Evolutionary conservation across 768 basidiomycete species (phyloP), one percentile per base, ranked within the genome.

Genomic region (Lactifluus subvellereus): DNA sequence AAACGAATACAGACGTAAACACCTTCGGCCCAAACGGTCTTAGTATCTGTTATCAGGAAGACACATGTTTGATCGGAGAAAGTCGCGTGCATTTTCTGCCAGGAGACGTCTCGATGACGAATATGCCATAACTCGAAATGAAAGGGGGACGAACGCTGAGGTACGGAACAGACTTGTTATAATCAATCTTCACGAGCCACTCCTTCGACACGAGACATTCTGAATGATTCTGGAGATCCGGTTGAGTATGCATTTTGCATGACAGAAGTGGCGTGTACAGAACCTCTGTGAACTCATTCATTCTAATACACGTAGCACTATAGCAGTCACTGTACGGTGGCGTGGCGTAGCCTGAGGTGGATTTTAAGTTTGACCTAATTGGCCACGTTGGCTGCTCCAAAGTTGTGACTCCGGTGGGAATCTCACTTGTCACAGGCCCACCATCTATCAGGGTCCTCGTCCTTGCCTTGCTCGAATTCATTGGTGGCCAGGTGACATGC

Each of bases 11-110:
- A 51, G 55, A 66, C 57, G 62, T 1, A 61, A 59, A 58, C 66
- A 88, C 89, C 86, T 84, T 92, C 90, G 14, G 77, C 78, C 88
- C 88, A 92, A 10, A 85, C 84, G 27, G 75, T 78, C 71, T 82
- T 88, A 13, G 87, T 91, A 72, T 91, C 89, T 11, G 90, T 89
- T 56, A 89, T 70, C 68, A 91, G 69, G 52, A 90, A 70, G 62
- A 74, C 79, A 68, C 87, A 88, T 22, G 79, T 77, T 54, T 81
- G 74, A 68, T 89, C 84, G 20, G 78, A 77, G 3, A 78, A 71
- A 4, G 83, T 84, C 20, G 77, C 74, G 71, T 78, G 68, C 69
- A 83, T 82, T 78, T 89, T 89, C 88, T 89, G 59, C 57, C 57
- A 45, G 42, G 62, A 18, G 65, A 47, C 30, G 35, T 48, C 20